phyloP scores from a whole-genome alignment of 1,284 basidiomycete genomes.

The Ustilago nuda region DNA sequence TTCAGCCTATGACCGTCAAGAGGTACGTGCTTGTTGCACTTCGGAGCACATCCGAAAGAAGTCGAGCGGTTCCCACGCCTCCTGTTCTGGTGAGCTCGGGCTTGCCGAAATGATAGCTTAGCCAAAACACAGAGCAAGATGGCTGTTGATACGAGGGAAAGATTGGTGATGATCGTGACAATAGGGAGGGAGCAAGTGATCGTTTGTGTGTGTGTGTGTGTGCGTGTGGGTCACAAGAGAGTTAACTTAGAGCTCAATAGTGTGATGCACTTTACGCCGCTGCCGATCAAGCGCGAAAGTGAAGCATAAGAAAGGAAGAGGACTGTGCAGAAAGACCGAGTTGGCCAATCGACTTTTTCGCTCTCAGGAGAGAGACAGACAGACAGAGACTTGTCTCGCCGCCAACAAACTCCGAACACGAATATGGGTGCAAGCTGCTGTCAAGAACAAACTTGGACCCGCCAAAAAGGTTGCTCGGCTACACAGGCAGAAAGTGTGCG shows the following conservation, averaged over 20 bases:
- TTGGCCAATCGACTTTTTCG: not conserved
- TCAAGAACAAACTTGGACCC: constrained; percentile 10
- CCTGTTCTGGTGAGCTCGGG: not conserved
- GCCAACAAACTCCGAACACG: not conserved
- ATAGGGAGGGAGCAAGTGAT: not conserved
- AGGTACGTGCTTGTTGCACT: not conserved
- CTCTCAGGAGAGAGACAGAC: too few relatives aligned
- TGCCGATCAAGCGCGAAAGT: constrained; percentile 6
- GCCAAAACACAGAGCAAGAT: not conserved
- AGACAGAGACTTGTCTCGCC: not conserved
- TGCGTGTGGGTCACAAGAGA: not conserved
- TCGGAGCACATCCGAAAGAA: constrained; percentile 1
- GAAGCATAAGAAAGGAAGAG: not conserved
- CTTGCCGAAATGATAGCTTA: not conserved
- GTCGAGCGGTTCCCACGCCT: not conserved
- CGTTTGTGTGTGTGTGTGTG: not conserved
- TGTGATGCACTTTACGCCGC: constrained; percentile 11
- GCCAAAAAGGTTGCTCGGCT: constrained; percentile 4
- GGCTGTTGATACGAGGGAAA: not conserved
- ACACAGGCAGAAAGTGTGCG: not conserved
- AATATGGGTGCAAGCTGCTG: constrained; percentile 3
- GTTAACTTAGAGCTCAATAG: not conserved
- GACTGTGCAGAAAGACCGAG: not conserved
- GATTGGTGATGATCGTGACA: not conserved
- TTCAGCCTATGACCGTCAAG: not conserved